phyloP scores from a whole-genome alignment of 2,329 filamentous ascomycete genomes.

The Fusarium globosum region DNA sequence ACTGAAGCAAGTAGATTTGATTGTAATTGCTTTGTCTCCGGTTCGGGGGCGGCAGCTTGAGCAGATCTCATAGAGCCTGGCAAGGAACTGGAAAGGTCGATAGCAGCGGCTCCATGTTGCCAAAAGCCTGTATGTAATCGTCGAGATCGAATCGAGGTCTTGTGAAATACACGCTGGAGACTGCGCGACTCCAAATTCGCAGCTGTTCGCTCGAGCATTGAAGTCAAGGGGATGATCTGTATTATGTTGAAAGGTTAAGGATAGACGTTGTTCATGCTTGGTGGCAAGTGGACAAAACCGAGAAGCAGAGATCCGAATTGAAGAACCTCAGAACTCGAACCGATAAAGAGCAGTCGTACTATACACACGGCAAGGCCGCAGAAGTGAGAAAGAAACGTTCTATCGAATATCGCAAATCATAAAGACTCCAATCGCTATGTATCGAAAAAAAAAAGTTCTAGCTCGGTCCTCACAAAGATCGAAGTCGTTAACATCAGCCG shows the following conservation, averaged over 20 bases:
- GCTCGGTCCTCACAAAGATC: slow-evolving; percentile 1
- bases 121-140: slow-evolving; percentile 63
- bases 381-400: not conserved
- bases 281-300: slow-evolving; percentile 8
- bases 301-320: slow-evolving; percentile 18
- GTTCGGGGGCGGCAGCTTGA: slow-evolving; percentile 35
- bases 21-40: slow-evolving; percentile 41
- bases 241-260: slow-evolving; percentile 27
- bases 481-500: slow-evolving; percentile 35
- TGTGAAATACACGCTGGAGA: slow-evolving; percentile 63
- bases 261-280: slow-evolving; percentile 42
- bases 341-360: not conserved
- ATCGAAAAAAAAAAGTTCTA: slow-evolving; percentile 26
- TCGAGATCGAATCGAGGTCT: slow-evolving; percentile 53
- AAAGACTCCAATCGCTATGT: slow-evolving; percentile 1
- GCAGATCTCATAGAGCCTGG: slow-evolving; percentile 48
- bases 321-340: not conserved
- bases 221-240: slow-evolving; percentile 32
- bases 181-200: slow-evolving; percentile 66
- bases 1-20: slow-evolving; percentile 56
- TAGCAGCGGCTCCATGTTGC: slow-evolving; percentile 63
- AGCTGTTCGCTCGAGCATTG: slow-evolving; percentile 70
- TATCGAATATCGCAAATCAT: not conserved
- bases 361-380: not conserved
- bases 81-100: slow-evolving; percentile 60